Percentiles rank a stretch among this genome's conserved stretches.
Conservation (phyloP, 2,329 filamentous ascomycete species). For the Pseudogymnoascus sp. region DNA sequence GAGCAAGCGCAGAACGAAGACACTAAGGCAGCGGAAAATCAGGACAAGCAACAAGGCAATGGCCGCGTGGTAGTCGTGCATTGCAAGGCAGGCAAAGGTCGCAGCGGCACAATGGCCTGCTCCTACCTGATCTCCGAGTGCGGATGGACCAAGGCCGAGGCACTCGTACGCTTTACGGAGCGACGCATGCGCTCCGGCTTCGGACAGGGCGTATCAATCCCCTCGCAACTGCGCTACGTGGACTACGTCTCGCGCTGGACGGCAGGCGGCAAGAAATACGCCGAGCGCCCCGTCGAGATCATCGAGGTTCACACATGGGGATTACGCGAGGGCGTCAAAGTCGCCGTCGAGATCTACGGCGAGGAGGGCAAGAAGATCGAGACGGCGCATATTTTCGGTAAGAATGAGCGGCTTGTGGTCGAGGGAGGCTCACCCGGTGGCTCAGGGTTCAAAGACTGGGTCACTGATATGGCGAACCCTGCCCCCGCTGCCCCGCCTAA, state of each 20-base stretch:
- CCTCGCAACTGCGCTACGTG: conserved; percentile 82
- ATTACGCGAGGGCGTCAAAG: conserved; percentile 75
- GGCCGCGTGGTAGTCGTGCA: conserved; percentile 77
- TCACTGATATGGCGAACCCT: conserved; percentile 43
- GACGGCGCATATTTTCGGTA: conserved; percentile 70
- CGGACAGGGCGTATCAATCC: conserved; percentile 83
- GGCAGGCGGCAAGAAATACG: conserved; percentile 63
- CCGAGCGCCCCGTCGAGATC: conserved; percentile 76
- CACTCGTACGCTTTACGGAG: conserved; percentile 64
- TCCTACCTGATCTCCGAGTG: conserved; percentile 87
- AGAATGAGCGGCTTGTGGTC: conserved; percentile 62
- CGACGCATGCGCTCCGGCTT: conserved; percentile 84
- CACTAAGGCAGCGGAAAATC: neutral
- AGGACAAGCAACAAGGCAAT: conserved; percentile 29
- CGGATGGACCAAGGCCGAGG: conserved; percentile 57
- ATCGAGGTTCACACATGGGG: conserved; percentile 88
- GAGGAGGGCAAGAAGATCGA: conserved; percentile 87
- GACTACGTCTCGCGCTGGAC: conserved; percentile 86
- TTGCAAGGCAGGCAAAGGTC: conserved; percentile 93
- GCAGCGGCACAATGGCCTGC: conserved; percentile 80
- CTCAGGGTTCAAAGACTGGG: conserved; percentile 41
- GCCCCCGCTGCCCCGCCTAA: conserved; percentile 12
- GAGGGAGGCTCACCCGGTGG: conserved; percentile 46
- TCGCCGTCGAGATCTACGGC: conserved; percentile 74
- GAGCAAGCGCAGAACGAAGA: conserved; percentile 16